A percentile compares a stretch with the other conserved stretches of the same genome.
phyloP scores from a whole-genome alignment of 306 rosid species.

The Fagus sylvatica region DNA sequence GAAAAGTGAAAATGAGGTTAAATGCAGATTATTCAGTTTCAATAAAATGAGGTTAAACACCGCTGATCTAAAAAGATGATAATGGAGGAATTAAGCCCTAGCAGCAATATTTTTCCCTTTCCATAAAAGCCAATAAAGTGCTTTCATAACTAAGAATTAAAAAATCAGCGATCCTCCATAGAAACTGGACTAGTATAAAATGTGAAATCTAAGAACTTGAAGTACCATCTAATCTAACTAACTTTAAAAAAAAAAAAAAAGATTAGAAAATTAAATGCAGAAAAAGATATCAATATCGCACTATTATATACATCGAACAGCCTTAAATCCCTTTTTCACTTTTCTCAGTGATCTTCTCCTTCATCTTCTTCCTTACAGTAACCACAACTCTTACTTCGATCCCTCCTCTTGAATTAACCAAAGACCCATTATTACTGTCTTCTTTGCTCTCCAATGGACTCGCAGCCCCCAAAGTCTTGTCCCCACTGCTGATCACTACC shows the following conservation, averaged over 20 bases:
- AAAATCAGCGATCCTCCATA: neutral
- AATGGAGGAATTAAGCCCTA: too few relatives aligned
- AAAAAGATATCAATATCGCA: neutral
- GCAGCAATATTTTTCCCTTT: too few relatives aligned
- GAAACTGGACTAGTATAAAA: neutral
- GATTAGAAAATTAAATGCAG: neutral
- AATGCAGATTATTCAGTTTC: too few relatives aligned
- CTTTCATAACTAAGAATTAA: neutral
- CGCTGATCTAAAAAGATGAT: too few relatives aligned
- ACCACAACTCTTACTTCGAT: slow-evolving; percentile 60
- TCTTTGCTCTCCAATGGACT: slow-evolving; percentile 37
- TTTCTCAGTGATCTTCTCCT: slow-evolving; percentile 58
- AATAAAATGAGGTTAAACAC: too few relatives aligned
- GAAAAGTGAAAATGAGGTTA: too few relatives aligned
- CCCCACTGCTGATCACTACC: slow-evolving; percentile 56
- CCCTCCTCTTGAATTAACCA: slow-evolving; percentile 33
- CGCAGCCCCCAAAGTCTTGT: slow-evolving; percentile 34
- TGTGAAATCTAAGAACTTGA: neutral
- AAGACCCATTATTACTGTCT: slow-evolving; percentile 29
- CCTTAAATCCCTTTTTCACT: too few relatives aligned
- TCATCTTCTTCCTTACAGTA: slow-evolving; percentile 74
- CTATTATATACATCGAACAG: neutral
- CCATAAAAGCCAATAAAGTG: too few relatives aligned
- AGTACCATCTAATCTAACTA: neutral
- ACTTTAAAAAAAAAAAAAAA: too few relatives aligned